A percentile compares a stretch with the other conserved stretches of the same genome.
Evolutionary conservation across 768 basidiomycete species (phyloP).

Genomic region (Xerocomus brunneocitrinus): DNA sequence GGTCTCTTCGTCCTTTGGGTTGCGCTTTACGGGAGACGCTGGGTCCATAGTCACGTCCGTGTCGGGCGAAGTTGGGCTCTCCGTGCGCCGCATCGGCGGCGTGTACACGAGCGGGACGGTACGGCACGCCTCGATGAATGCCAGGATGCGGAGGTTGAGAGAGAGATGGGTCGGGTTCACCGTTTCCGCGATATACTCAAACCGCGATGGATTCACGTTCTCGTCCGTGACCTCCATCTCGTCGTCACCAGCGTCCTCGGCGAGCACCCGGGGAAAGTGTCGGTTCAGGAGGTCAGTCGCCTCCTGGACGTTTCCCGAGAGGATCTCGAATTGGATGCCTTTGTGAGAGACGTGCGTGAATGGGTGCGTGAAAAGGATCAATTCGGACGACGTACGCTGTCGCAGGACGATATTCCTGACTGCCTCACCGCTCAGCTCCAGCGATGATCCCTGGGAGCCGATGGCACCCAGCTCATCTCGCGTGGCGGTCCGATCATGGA

Average conservation of each 20-base stretch:
- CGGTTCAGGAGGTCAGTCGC: constrained; percentile 62
- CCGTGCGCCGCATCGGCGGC: constrained; percentile 15
- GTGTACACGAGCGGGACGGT: constrained; percentile 56
- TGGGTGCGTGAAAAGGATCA: not conserved
- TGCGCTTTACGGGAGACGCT: constrained; percentile 7
- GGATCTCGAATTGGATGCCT: constrained; percentile 71
- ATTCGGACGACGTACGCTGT: constrained; percentile 40
- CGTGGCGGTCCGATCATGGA: constrained; percentile 27
- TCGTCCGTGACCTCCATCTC: constrained; percentile 20
- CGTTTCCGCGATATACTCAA: constrained; percentile 52
- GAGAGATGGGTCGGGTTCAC: constrained; percentile 73
- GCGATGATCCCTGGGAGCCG: constrained; percentile 14
- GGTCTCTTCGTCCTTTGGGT: constrained; percentile 32
- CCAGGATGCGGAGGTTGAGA: constrained; percentile 82
- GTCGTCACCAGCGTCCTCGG: constrained; percentile 16
- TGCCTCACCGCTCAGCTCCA: constrained; percentile 35
- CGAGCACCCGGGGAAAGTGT: constrained; percentile 73
- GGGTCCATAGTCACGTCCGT: constrained; percentile 6
- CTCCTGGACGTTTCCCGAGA: constrained; percentile 70
- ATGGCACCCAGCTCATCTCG: not conserved
- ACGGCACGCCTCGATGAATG: constrained; percentile 83
- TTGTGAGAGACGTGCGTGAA: not conserved
- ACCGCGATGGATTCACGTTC: constrained; percentile 29
- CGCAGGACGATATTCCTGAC: constrained; percentile 48
- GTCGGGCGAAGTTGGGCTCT: constrained; percentile 5